A percentile compares a stretch with the other conserved stretches of the same genome.
phyloP scores from a whole-genome alignment of 805 yeast species.

The Yamadazyma olivae region DNA sequence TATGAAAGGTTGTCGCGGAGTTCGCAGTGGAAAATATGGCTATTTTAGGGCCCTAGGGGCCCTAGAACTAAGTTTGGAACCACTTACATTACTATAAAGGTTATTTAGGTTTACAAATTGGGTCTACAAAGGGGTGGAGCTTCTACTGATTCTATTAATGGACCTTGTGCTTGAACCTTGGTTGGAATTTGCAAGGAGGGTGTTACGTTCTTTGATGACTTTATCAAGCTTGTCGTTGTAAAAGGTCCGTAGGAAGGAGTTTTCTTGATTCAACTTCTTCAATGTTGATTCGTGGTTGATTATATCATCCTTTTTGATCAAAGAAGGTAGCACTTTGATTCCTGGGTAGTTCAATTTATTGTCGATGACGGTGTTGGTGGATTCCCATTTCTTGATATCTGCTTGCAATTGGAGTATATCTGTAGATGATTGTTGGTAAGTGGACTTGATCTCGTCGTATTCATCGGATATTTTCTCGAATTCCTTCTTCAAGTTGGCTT shows the following conservation, averaged over 20 bases:
- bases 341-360: constrained; percentile 33
- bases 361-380: constrained; percentile 16
- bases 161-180: constrained; percentile 30
- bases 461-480: constrained; percentile 23
- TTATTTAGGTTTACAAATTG: too few species aligned
- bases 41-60: too few species aligned
- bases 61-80: too few species aligned
- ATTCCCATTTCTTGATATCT: constrained; percentile 17
- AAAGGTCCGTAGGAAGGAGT: constrained; percentile 24
- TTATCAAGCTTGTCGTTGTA: constrained; percentile 32
- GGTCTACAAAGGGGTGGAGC: constrained; percentile 33
- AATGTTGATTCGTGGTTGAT: constrained; percentile 24
- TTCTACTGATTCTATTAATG: constrained; percentile 36
- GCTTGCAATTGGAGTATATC: constrained; percentile 29
- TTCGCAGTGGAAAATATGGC: too few species aligned
- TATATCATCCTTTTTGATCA: constrained; percentile 32
- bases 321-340: constrained; percentile 29
- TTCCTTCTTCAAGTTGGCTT: constrained; percentile 21
- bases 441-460: constrained; percentile 23
- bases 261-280: constrained; percentile 23
- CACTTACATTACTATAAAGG: too few species aligned
- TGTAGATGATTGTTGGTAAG: constrained; percentile 33
- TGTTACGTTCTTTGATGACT: constrained; percentile 31
- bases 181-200: constrained; percentile 24
- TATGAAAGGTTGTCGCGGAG: too few species aligned